Percentiles rank a stretch among this genome's conserved stretches.
Conservation (phyloP, 345 rosid genomes). For the Eutrema japonicum region DNA sequence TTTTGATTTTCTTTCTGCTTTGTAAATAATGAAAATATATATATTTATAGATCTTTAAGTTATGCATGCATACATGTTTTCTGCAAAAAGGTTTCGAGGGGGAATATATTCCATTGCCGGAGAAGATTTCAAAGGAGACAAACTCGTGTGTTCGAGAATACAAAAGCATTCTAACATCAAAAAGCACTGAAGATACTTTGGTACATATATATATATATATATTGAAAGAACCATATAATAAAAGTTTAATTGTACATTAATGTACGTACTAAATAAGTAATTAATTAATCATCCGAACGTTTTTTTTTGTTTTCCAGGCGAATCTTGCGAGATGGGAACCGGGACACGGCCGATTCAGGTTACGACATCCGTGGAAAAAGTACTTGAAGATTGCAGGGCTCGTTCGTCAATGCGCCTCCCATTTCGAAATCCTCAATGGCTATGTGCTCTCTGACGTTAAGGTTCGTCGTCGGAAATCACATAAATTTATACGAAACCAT, state of each 20-base stretch:
- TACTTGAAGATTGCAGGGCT: conserved; percentile 67
- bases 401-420: conserved; percentile 77
- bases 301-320: conserved; percentile 51
- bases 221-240: background rate
- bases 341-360: conserved; percentile 65
- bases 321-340: conserved; percentile 94
- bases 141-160: conserved; percentile 52
- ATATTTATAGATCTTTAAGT: background rate
- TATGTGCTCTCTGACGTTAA: conserved; percentile 51
- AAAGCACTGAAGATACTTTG: conserved; percentile 64
- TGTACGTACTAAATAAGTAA: background rate
- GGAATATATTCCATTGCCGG: conserved; percentile 53
- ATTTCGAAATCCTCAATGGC: conserved; percentile 65
- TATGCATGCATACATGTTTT: conserved; percentile 16
- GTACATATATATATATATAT: conserved; percentile 39
- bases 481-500: background rate
- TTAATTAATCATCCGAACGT: background rate
- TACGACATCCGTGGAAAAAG: conserved; percentile 78
- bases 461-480: conserved; percentile 42
- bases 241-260: background rate
- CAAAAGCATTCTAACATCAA: conserved; percentile 61
- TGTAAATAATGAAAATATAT: background rate
- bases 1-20: conserved; percentile 2
- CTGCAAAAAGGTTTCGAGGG: conserved; percentile 59
- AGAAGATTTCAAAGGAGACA: conserved; percentile 42